phyloP scores from a whole-genome alignment of 352 stramenopile genomes.

The Hyaloperonospora brassicae region DNA sequence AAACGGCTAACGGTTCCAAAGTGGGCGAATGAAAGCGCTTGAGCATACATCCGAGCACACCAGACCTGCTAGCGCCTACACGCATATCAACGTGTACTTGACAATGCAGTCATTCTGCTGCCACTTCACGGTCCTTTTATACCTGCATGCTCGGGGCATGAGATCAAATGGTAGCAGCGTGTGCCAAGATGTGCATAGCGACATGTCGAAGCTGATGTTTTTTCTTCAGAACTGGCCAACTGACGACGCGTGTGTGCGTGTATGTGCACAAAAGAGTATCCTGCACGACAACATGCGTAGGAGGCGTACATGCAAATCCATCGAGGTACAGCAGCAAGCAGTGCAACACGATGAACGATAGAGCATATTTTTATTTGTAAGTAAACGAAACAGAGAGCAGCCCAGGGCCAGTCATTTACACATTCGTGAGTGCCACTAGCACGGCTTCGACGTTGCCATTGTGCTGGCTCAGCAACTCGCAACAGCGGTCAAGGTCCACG shows the following conservation, averaged over 20 bases:
- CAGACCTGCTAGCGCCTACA: too few relatives aligned
- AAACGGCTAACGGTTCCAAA: too few relatives aligned
- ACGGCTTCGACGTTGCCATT: slow-evolving; percentile 50
- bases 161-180: too few relatives aligned
- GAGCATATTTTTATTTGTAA: slow-evolving; percentile 23
- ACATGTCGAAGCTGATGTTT: slow-evolving; percentile 93
- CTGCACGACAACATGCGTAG: slow-evolving; percentile 79
- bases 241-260: slow-evolving; percentile 76
- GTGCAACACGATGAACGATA: slow-evolving; percentile 10
- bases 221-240: slow-evolving; percentile 77
- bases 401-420: slow-evolving; percentile 28
- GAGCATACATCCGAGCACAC: too few relatives aligned
- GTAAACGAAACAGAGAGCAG: slow-evolving; percentile 4
- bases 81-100: too few relatives aligned
- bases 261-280: slow-evolving; percentile 83
- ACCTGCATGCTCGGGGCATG: too few relatives aligned
- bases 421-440: slow-evolving; percentile 52
- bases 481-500: slow-evolving; percentile 34
- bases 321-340: slow-evolving; percentile 83
- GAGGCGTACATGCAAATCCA: slow-evolving; percentile 88
- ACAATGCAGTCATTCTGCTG: too few relatives aligned
- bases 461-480: slow-evolving; percentile 43
- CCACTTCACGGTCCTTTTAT: too few relatives aligned
- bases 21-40: too few relatives aligned
- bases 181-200: slow-evolving; percentile 89